Base-by-base conservation (phyloP, 106 monocot species). In the Allium cepa region DNA sequence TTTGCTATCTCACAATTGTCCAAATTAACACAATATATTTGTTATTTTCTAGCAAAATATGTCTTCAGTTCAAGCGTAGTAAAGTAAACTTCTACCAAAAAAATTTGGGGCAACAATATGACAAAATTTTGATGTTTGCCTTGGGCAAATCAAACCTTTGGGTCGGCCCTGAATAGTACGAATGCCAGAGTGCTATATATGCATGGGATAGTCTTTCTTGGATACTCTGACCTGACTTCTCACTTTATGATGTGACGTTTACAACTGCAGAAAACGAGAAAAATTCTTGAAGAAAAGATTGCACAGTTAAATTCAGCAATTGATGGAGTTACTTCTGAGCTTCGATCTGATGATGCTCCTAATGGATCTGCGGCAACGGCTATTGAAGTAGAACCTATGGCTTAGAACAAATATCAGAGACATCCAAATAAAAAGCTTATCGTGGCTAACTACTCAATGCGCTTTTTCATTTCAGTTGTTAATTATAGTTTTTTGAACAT, bases 261-360 rank as follows among this genome's bases (percentile, higher is more conserved):
- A 60, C 26, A 63, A 64, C 46, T 56, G 52, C 87, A 87, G 87
- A 87, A 77, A 60, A 87, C 87, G 8, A 36, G 83, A 46, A 87
- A 81, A 72, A 64, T 83, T 15, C 56, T 87, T 47, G 68, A 83
- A 17, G 66, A 83, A 61, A 87, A 87, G 75, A 87, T 87, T 62
- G 87, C 74, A 45, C 87, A 83, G 61, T 69, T 87, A 47, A 87
- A 87, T 48, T 80, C 80, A 13, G 87, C 87, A 53, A 87, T 83
- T 17, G 87, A 87, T 64, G 80, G 75, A 60, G 87, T 87, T 15
- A 83, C 87, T 46, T 83, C 87, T 26, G 83, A 87, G 77, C 83
- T 83, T 13, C 74, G 76, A 47, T 69, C 78, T 16, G 78, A 87
- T 59, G 78, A 76, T 70, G 75, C 17, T 16, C 66, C 78, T 46